A percentile compares a stretch with the other conserved stretches of the same genome.
Conservation (phyloP, 2,329 filamentous ascomycete species). For the Fusarium redolens region DNA sequence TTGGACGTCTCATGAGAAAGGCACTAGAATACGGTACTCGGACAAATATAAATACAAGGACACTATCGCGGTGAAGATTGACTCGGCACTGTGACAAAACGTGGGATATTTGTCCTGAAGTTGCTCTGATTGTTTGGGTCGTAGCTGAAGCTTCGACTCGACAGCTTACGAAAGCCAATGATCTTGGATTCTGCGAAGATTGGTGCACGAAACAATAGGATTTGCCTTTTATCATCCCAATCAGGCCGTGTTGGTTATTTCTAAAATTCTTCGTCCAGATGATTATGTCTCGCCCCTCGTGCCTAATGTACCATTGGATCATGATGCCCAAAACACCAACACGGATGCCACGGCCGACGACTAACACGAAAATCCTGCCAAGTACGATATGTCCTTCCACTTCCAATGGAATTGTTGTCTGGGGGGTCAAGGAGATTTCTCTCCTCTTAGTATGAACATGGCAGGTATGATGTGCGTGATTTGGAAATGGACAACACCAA, state of each 20-base stretch:
- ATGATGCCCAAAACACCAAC: neutral
- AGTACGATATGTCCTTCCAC: neutral
- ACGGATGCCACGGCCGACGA: neutral
- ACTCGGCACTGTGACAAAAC: fast-evolving
- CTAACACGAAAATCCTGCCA: neutral
- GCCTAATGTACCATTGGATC: neutral
- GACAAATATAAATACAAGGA: neutral
- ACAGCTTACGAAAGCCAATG: no score
- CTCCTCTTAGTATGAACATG: neutral
- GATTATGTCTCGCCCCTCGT: neutral
- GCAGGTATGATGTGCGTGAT: neutral
- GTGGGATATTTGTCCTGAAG: fast-evolving
- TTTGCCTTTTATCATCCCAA: neutral
- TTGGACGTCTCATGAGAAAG: neutral
- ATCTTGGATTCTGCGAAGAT: neutral
- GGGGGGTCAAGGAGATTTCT: neutral
- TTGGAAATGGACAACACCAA: fast-evolving
- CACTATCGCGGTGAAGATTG: neutral
- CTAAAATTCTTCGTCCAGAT: fast-evolving
- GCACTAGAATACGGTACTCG: neutral
- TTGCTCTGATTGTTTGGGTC: neutral
- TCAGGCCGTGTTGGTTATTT: neutral
- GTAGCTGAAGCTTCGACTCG: neutral
- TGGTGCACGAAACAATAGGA: neutral
- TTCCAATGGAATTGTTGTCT: neutral